Percentiles rank a stretch among this genome's conserved stretches.
Evolutionary conservation across 106 monocot genomes (phyloP).

Genomic region (Agapanthus africanus): DNA sequence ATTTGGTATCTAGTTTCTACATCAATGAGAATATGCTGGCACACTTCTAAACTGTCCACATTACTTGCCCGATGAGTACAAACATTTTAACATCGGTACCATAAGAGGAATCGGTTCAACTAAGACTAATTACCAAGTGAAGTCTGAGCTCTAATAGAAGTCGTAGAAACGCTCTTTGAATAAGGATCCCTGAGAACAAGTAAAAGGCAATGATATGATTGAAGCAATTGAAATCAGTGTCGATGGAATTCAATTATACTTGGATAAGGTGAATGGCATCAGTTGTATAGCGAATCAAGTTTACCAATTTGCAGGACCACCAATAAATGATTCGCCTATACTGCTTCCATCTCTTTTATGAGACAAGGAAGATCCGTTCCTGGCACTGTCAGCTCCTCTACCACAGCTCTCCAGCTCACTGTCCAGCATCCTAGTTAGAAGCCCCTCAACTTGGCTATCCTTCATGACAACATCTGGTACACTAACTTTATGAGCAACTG

Average conservation of each 20-base stretch:
- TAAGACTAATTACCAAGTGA: constrained; percentile 7
- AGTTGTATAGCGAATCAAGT: too few species aligned
- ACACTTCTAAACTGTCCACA: neutral
- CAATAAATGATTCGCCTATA: constrained; percentile 11
- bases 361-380: constrained; percentile 11
- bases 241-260: too few species aligned
- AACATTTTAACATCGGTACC: neutral
- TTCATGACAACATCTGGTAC: constrained; percentile 11
- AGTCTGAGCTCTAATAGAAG: neutral
- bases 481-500: constrained; percentile 9
- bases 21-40: neutral
- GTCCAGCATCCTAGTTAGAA: neutral
- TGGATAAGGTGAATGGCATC: too few species aligned
- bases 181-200: constrained; percentile 13
- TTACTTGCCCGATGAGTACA: neutral
- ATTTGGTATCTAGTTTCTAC: neutral
- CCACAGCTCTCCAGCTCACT: neutral
- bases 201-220: too few species aligned
- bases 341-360: constrained; percentile 4
- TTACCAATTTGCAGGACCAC: constrained; percentile 15
- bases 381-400: too few species aligned
- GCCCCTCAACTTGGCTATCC: constrained; percentile 1
- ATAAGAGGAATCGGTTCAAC: neutral
- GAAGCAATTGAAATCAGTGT: too few species aligned
- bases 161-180: neutral